Percentiles rank a stretch among this genome's conserved stretches.
These are phyloP conservation scores for Myxozyma kluyveri DNA, from an alignment of 805 yeast genomes.

Conservation along the genomic window DNA sequence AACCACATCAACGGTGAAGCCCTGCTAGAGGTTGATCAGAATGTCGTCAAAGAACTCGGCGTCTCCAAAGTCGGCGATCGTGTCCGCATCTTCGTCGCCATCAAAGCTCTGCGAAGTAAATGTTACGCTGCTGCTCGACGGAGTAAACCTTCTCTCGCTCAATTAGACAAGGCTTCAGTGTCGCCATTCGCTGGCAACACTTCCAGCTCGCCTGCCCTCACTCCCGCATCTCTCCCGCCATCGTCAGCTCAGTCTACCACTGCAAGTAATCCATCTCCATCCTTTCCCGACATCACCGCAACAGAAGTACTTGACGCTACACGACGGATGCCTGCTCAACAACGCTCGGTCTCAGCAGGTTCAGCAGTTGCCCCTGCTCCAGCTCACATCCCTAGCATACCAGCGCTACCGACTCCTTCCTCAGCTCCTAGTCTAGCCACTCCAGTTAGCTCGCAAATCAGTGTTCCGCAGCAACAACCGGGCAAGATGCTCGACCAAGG, in stretches of 20 bases:
- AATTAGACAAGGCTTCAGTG: conserved; percentile 28
- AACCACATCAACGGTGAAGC: conserved; percentile 58
- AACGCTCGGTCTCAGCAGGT: background rate
- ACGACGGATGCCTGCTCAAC: background rate
- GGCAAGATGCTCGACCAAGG: conserved; percentile 13
- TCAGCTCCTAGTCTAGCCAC: conserved; percentile 1
- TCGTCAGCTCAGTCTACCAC: conserved; percentile 5
- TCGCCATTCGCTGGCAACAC: conserved; percentile 25
- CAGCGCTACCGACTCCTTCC: conserved; percentile 5
- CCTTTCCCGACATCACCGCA: background rate
- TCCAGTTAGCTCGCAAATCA: background rate
- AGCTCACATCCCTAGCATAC: background rate
- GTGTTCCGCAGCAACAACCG: conserved; percentile 9
- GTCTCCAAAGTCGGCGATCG: conserved; percentile 80
- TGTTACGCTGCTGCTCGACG: conserved; percentile 17
- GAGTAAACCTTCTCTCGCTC: conserved; percentile 11
- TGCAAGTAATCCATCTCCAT: conserved; percentile 21
- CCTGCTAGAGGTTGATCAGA: conserved; percentile 58
- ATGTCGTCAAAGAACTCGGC: conserved; percentile 69
- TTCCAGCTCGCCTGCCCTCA: conserved; percentile 1
- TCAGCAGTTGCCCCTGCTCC: too few relatives aligned
- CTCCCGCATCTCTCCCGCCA: conserved; percentile 3
- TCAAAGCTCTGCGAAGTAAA: conserved; percentile 47
- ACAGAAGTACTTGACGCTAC: background rate
- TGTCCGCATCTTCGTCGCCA: conserved; percentile 60